These are phyloP conservation scores for Proliferodiscus dingleyae DNA, from an alignment of 2,329 filamentous ascomycete genomes.

Conservation along the genomic window DNA sequence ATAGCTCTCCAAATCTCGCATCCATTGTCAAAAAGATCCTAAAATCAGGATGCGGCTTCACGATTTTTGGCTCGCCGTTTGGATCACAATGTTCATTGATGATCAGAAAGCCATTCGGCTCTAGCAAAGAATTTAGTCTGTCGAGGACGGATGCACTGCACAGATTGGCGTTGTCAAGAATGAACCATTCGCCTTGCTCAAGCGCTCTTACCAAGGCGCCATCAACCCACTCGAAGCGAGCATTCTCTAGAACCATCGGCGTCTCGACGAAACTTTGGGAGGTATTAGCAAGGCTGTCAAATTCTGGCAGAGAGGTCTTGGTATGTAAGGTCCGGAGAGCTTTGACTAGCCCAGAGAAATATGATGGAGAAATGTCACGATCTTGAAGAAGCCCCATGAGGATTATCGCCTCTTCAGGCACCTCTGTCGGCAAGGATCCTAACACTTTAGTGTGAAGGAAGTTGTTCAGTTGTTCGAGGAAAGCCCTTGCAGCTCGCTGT, in stretches of 20 bases:
- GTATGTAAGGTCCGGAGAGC: conserved; percentile 27
- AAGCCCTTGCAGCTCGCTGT: conserved; percentile 63
- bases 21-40: conserved; percentile 93
- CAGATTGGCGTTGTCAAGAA: conserved; percentile 95
- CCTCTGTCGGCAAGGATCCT: conserved; percentile 41
- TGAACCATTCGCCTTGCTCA: conserved; percentile 81
- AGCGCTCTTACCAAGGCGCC: conserved; percentile 86
- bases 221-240: conserved; percentile 93
- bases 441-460: conserved; percentile 50
- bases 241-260: conserved; percentile 58
- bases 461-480: conserved; percentile 47
- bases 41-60: conserved; percentile 81
- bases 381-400: conserved; percentile 47
- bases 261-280: conserved; percentile 42
- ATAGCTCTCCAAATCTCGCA: conserved; percentile 85
- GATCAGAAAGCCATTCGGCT: conserved; percentile 80
- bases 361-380: conserved; percentile 12
- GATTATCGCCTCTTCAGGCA: conserved; percentile 44
- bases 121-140: conserved; percentile 87
- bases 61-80: conserved; percentile 73
- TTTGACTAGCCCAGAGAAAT: conserved; percentile 28
- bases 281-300: conserved; percentile 20
- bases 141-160: conserved; percentile 94
- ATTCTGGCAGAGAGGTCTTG: conserved; percentile 38
- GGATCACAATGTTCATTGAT: conserved; percentile 89